Evolutionary conservation across 2,329 filamentous ascomycete species (phyloP).

Genomic region (Ophiostoma australiae): DNA sequence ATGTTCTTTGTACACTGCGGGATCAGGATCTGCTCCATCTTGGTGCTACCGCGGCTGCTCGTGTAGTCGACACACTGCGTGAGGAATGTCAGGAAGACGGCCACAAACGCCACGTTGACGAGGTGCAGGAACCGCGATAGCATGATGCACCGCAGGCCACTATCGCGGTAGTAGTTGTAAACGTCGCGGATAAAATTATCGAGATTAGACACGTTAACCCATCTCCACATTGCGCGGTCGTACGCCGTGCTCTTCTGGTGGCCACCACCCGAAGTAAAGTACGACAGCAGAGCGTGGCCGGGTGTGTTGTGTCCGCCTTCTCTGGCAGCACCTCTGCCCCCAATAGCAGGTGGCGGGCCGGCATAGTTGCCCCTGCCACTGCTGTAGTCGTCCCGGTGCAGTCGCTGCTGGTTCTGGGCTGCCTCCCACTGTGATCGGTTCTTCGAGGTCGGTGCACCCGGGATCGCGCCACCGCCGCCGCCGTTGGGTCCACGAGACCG

Average conservation of each 20-base stretch:
- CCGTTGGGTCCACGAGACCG: slow-evolving; percentile 6
- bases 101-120: slow-evolving; percentile 76
- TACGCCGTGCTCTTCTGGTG: slow-evolving; percentile 39
- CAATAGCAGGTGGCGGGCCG: slow-evolving; percentile 27
- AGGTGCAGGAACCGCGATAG: slow-evolving; percentile 67
- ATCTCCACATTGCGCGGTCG: slow-evolving; percentile 84
- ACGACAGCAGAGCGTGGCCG: slow-evolving; percentile 26
- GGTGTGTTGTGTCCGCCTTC: slow-evolving; percentile 13
- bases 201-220: slow-evolving; percentile 85
- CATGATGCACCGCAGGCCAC: slow-evolving; percentile 80
- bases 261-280: slow-evolving; percentile 24
- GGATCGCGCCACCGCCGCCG: slow-evolving; percentile 30
- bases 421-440: slow-evolving; percentile 52
- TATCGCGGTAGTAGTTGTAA: slow-evolving; percentile 78
- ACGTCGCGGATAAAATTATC: slow-evolving; percentile 81
- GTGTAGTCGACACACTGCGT: slow-evolving; percentile 81
- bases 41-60: slow-evolving; percentile 62
- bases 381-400: slow-evolving; percentile 39
- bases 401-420: slow-evolving; percentile 47
- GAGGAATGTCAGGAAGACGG: slow-evolving; percentile 75
- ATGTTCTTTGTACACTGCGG: slow-evolving; percentile 70
- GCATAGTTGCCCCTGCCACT: slow-evolving; percentile 30
- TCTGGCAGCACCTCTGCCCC: neutral
- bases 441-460: slow-evolving; percentile 42
- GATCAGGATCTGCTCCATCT: slow-evolving; percentile 53